Percentiles rank a stretch among this genome's conserved stretches.
Evolutionary conservation across 202 grass and related monocot genomes (phyloP).

Genomic region (Panicum virgatum): DNA sequence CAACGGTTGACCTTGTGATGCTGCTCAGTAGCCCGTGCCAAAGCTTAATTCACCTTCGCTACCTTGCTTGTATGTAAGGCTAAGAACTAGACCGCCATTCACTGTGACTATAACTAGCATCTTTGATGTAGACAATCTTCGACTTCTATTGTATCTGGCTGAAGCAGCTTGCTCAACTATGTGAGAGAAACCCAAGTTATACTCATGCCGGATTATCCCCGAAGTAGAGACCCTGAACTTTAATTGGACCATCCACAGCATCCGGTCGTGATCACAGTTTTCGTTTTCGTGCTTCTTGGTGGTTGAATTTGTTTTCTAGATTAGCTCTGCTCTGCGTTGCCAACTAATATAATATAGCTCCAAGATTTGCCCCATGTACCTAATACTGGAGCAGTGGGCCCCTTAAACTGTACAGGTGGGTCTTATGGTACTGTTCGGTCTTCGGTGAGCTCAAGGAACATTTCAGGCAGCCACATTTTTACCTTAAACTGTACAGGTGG

Average conservation of each 20-base stretch:
- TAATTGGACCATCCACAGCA: slow-evolving; percentile 4
- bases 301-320: no score
- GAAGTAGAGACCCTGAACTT: slow-evolving; percentile 10
- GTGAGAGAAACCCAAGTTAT: background rate
- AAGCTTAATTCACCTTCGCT: background rate
- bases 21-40: background rate
- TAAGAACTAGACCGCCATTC: background rate
- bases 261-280: background rate
- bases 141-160: slow-evolving; percentile 13
- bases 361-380: no score
- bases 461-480: no score
- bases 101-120: background rate
- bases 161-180: slow-evolving; percentile 13
- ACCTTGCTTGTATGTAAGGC: background rate
- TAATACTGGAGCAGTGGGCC: no score
- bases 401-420: no score
- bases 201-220: background rate
- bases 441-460: no score
- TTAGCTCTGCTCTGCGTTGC: no score
- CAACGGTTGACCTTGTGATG: background rate
- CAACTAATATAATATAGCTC: no score
- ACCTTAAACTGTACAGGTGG: no score
- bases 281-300: background rate
- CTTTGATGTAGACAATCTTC: no score
- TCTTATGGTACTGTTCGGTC: no score